These are phyloP conservation scores for Arthrobotrys sphaeroides DNA, from an alignment of 2,329 filamentous ascomycete species.

Conservation along the genomic window DNA sequence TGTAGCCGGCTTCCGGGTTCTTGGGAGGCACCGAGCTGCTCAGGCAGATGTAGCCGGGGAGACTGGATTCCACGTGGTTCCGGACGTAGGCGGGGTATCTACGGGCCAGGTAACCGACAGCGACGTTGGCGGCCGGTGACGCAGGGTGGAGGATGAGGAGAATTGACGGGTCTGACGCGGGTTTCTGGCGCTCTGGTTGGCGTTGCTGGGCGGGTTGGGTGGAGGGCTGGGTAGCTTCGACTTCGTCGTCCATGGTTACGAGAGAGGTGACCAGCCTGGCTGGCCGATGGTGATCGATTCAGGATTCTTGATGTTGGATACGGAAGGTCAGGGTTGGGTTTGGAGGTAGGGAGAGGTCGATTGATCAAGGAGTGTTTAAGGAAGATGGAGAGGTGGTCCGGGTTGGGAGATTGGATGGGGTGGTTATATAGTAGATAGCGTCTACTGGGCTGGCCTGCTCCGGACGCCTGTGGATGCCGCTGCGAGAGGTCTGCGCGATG, in stretches of 20 bases:
- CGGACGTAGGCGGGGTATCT: constrained; percentile 52
- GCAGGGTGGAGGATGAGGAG: constrained; percentile 57
- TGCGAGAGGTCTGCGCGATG: neutral
- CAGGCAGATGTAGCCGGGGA: constrained; percentile 55
- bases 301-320: neutral
- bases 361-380: constrained; percentile 1
- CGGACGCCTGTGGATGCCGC: constrained; percentile 17
- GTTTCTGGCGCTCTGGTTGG: constrained; percentile 54
- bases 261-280: neutral
- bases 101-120: constrained; percentile 54
- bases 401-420: neutral
- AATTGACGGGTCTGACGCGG: constrained; percentile 54
- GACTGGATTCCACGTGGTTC: constrained; percentile 36
- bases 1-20: constrained; percentile 76
- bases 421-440: constrained; percentile 25
- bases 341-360: neutral
- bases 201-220: constrained; percentile 55
- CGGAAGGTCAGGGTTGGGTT: neutral
- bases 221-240: constrained; percentile 56
- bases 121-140: constrained; percentile 55
- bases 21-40: constrained; percentile 62
- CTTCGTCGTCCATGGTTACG: constrained; percentile 49
- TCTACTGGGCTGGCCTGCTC: constrained; percentile 21
- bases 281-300: neutral
- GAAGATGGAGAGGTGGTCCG: constrained; percentile 2